Percentiles rank a stretch among this genome's conserved stretches.
phyloP scores from a whole-genome alignment of 768 basidiomycete species.

The Russula brevipes region DNA sequence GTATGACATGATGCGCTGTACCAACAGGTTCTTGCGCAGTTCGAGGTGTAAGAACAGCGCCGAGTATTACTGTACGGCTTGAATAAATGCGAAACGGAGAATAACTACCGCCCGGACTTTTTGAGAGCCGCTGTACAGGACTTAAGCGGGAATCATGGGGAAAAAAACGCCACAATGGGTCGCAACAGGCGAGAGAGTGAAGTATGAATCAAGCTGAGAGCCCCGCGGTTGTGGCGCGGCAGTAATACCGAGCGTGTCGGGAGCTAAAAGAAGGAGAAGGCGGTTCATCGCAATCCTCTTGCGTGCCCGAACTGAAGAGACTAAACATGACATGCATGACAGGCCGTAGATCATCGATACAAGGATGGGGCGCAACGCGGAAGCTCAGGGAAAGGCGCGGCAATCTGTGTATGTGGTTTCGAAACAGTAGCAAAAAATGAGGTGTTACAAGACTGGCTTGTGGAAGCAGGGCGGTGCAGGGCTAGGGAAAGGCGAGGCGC shows the following conservation, averaged over 20 bases:
- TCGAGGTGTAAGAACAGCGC: background rate
- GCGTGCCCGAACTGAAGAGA: background rate
- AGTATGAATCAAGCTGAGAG: too few relatives aligned
- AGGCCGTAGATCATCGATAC: background rate
- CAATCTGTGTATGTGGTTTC: background rate
- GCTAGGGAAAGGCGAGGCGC: background rate
- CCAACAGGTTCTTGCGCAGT: background rate
- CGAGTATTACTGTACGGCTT: background rate
- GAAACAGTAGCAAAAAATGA: background rate
- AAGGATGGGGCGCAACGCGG: background rate
- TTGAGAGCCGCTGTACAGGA: background rate
- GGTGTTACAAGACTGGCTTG: background rate
- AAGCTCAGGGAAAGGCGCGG: background rate
- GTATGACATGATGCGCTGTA: background rate
- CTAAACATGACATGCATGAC: too few relatives aligned
- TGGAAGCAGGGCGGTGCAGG: constrained; percentile 1
- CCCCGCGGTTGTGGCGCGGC: background rate
- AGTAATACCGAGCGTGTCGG: background rate
- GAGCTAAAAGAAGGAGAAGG: background rate
- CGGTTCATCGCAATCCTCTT: background rate
- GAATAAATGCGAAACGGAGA: background rate
- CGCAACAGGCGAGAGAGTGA: too few relatives aligned
- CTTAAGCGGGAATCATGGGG: background rate
- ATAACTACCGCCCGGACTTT: background rate
- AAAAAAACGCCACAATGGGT: background rate